These are phyloP conservation scores for Pyracantha coccinea DNA, from an alignment of 331 rosid species.

Conservation along the genomic window DNA sequence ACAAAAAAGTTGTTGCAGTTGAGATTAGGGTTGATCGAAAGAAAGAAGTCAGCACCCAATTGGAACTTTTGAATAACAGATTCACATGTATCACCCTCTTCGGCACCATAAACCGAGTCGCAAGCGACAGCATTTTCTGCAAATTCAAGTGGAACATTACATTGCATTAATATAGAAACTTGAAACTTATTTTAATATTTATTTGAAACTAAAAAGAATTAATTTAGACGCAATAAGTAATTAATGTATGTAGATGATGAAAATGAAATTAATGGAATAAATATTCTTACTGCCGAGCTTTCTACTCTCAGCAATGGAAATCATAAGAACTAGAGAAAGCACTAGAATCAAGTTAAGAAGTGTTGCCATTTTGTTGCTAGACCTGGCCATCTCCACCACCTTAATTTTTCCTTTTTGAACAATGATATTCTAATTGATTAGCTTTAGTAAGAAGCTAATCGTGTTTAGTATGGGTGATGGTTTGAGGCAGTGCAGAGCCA, in stretches of 20 bases:
- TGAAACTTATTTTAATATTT: neutral
- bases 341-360: neutral
- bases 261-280: neutral
- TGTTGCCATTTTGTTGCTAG: neutral
- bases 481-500: too few species aligned
- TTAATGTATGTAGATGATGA: too few species aligned
- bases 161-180: too few species aligned
- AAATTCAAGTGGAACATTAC: neutral
- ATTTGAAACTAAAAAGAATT: neutral
- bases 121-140: neutral
- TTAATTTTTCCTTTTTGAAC: neutral
- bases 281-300: neutral
- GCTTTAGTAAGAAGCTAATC: too few species aligned
- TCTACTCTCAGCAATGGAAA: neutral
- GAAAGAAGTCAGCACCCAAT: neutral
- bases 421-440: too few species aligned
- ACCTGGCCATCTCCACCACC: neutral
- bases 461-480: too few species aligned
- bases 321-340: neutral
- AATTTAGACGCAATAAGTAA: neutral
- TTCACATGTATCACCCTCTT: constrained; percentile 12
- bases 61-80: neutral
- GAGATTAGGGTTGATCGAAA: constrained; percentile 12
- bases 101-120: neutral
- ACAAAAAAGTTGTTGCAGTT: constrained; percentile 12